These are phyloP conservation scores for Jatropha curcas DNA, from an alignment of 345 rosid species.

Conservation along the genomic window DNA sequence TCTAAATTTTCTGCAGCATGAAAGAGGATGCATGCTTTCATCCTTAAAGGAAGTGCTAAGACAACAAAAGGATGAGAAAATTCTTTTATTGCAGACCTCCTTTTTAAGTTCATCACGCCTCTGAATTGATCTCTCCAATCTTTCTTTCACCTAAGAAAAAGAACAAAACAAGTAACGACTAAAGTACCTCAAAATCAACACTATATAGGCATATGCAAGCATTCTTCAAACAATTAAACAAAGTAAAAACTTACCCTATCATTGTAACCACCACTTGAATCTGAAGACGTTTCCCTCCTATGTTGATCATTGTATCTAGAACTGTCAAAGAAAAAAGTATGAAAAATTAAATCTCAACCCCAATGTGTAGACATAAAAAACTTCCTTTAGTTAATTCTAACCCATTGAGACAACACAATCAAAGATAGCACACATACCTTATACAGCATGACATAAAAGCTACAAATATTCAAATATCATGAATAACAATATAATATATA, in stretches of 20 bases:
- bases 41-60: neutral
- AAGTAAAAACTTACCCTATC: slow-evolving; percentile 49
- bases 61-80: neutral
- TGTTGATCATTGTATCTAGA: slow-evolving; percentile 38
- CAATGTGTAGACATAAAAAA: neutral
- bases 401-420: neutral
- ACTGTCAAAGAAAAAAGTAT: slow-evolving; percentile 39
- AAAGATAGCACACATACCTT: neutral
- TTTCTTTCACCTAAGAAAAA: slow-evolving; percentile 54
- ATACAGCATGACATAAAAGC: neutral
- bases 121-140: slow-evolving; percentile 49
- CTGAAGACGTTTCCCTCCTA: slow-evolving; percentile 48
- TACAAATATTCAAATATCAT: neutral
- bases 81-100: slow-evolving; percentile 46
- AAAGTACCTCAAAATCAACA: slow-evolving; percentile 5
- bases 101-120: slow-evolving; percentile 52
- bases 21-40: slow-evolving; percentile 3
- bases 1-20: neutral
- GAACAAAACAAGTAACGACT: slow-evolving; percentile 3
- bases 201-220: neutral
- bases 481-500: neutral
- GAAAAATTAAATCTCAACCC: slow-evolving; percentile 1
- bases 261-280: slow-evolving; percentile 46
- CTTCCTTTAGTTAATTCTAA: neutral
- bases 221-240: slow-evolving; percentile 1